Percentiles rank a stretch among this genome's conserved stretches.
These are phyloP conservation scores for Pseudopithomyces maydicus DNA, from an alignment of 2,329 filamentous ascomycete species.

Conservation along the genomic window DNA sequence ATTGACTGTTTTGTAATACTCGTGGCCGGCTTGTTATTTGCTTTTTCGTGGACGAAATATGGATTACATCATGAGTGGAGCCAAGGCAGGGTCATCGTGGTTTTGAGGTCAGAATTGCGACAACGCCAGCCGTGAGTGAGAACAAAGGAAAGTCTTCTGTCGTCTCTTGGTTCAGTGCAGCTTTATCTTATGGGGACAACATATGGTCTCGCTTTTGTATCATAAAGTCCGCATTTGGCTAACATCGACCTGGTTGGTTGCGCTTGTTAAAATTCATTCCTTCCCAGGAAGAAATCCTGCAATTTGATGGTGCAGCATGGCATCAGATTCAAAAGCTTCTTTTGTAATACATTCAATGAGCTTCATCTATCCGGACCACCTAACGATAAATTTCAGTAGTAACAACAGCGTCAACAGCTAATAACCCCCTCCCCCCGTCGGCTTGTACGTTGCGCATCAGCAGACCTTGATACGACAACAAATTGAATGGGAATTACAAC, in stretches of 20 bases:
- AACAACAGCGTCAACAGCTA: too few relatives aligned
- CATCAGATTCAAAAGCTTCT: too few relatives aligned
- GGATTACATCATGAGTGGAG: neutral
- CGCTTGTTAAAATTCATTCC: too few relatives aligned
- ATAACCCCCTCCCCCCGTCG: too few relatives aligned
- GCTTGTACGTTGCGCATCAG: too few relatives aligned
- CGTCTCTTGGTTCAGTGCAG: neutral
- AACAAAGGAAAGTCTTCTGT: neutral
- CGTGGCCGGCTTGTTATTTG: neutral
- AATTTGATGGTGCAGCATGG: too few relatives aligned
- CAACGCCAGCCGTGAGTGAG: neutral
- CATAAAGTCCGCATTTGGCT: neutral
- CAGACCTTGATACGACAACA: too few relatives aligned
- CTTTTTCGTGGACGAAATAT: neutral
- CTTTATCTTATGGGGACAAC: neutral
- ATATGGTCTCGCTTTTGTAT: neutral
- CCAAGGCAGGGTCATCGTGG: neutral
- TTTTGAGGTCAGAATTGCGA: neutral
- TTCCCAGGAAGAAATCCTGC: too few relatives aligned
- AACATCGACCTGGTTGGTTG: neutral
- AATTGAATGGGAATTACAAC: too few relatives aligned
- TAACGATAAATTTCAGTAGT: too few relatives aligned
- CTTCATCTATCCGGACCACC: too few relatives aligned
- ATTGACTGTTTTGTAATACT: neutral
- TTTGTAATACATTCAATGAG: too few relatives aligned